Evolutionary conservation across 2,329 filamentous ascomycete genomes (phyloP), one percentile per base, ranked within the genome.

Genomic region (Ilyonectria destructans): DNA sequence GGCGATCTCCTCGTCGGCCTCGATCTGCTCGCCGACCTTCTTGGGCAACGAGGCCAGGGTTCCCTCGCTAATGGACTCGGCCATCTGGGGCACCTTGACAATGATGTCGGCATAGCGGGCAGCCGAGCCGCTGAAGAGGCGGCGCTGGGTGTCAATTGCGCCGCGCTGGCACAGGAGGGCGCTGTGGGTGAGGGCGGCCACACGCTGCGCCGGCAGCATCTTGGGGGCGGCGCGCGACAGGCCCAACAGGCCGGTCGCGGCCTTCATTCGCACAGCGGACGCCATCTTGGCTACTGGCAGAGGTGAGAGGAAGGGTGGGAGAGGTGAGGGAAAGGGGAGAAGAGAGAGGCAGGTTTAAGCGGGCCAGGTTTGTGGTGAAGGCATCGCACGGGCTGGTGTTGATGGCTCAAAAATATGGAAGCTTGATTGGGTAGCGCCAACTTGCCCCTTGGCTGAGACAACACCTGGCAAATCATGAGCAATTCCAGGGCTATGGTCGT

Each of bases 41-140:
- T 79, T 80, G 29, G 67, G 54, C 26, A 79, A 49, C 37, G 71
- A 71, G 1, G 71, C 49, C 1, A 79, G 29, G 21, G 78, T 79
- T 55, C 78, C 78, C 31, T 79, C 78, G 58, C 60, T 79, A 29
- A 79, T 78, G 21, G 78, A 80, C 72, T 79, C 78, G 33, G 78
- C 77, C 78, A 79, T 79, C 19, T 64, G 74, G 19, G 77, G 77
- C 26, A 79, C 77, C 46, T 69, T 69, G 68, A 79, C 74, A 55
- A 76, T 70, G 31, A 70, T 62, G 2, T 75, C 75, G 58, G 64
- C 74, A 59, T 72, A 68, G 65, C 73, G 67, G 49, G 61, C 23
- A 4, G 68, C 33, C 1, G 74, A 72, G 63, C 37, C 54, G 68
- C 69, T 71, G 43, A 76, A 76, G 1, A 76, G 68, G 17, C 74